phyloP scores from a whole-genome alignment of 2,329 filamentous ascomycete genomes.

The Colletotrichum costaricense region DNA sequence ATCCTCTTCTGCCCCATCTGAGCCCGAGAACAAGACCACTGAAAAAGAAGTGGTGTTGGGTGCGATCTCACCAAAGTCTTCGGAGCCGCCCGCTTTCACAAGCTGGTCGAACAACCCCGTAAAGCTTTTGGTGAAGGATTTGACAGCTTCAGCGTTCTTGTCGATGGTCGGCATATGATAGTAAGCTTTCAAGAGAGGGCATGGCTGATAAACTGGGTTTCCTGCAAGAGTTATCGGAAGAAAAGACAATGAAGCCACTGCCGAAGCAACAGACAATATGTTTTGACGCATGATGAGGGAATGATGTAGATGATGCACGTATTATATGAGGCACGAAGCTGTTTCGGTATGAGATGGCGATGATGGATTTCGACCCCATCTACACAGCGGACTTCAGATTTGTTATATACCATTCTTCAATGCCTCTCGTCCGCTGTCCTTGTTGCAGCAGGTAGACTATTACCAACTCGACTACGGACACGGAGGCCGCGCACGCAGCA shows the following conservation, averaged over 20 bases:
- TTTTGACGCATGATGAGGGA: background rate
- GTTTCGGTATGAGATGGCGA: background rate
- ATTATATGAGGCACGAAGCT: background rate
- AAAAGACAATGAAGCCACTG: background rate
- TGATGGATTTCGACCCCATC: background rate
- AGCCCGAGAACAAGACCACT: slow-evolving; percentile 39
- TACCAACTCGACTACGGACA: background rate
- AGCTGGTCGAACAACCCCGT: slow-evolving; percentile 38
- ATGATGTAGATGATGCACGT: background rate
- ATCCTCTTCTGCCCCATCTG: slow-evolving; percentile 11
- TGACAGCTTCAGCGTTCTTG: slow-evolving; percentile 22
- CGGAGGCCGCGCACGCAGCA: background rate
- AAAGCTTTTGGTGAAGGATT: slow-evolving; percentile 35
- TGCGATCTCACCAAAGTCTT: slow-evolving; percentile 40
- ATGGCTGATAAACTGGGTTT: slow-evolving; percentile 34
- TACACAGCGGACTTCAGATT: background rate
- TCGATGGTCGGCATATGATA: slow-evolving; percentile 34
- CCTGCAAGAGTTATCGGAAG: background rate
- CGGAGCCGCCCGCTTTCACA: slow-evolving; percentile 34
- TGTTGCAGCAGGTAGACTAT: background rate
- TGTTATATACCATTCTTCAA: background rate
- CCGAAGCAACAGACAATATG: background rate
- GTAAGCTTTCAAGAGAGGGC: slow-evolving; percentile 37
- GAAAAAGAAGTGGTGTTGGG: slow-evolving; percentile 43
- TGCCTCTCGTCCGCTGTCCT: background rate